Evolutionary conservation across 116 monocot genomes (phyloP), one percentile per base, ranked within the genome.

Genomic region (Dioscorea cayenensis): DNA sequence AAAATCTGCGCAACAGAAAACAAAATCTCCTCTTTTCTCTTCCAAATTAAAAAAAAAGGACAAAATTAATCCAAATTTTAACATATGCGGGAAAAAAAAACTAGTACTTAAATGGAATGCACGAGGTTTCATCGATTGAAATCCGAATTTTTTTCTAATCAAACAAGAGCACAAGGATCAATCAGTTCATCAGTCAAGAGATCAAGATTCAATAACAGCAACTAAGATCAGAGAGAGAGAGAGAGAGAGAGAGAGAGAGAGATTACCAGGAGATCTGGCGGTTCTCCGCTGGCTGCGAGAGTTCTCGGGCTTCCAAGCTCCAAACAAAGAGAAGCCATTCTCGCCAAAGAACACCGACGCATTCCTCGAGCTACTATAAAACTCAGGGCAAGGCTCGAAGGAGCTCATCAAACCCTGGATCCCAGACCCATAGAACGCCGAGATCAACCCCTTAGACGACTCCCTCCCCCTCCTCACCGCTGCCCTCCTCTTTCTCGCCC

Each of bases 331-430:
- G 63, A 74, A 50, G 63, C 75, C 64, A 37, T 25, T 68, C 62
- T 73, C 74, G 20, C 73, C 68, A 51, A 78, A 81, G 21, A 83
- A 66, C 20, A 63, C 52, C 43, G 74, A 72, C 60, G 63, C 75
- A 71, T 55, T 76, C 43, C 43, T 43, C 12, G 43, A 43, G 8
- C 43, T 43, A 43, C 59, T 76, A 28, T 66, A 77, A 52, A 79
- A 79, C 65, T 77, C 81, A 49, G 73, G 36, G 62, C 87, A 84
- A 8, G 87, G 84, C 77, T 84, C 77, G 19, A 78, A 63, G 1
- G 82, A 77, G n/a, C 73, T 74, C 62, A 80, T 73, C 43, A 85
- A 68, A 1, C 77, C 71, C 63, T 73, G 79, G 71, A 82, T 72
- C 72, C 71, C 67, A 25, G 73, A 80, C 48, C 77, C 70, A 18